Evolutionary conservation across 768 basidiomycete species (phyloP).

Genomic region (Leccinum olivaceopallidum): DNA sequence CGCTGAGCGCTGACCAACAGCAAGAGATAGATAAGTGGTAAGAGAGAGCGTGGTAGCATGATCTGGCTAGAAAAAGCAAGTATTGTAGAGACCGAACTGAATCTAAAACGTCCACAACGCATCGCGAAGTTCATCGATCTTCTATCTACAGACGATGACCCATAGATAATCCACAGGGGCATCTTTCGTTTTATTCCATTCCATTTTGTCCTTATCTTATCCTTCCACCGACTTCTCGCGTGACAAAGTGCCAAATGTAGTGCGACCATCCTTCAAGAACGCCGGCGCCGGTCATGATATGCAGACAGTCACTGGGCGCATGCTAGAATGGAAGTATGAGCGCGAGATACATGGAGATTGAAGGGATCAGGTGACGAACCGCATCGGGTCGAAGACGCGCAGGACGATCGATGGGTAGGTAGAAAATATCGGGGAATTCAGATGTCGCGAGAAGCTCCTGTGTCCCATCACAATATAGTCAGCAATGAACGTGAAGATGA

Average conservation of each 20-base stretch:
- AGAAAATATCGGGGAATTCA: constrained; percentile 56
- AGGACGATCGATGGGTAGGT: constrained; percentile 60
- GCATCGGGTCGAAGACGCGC: constrained; percentile 64
- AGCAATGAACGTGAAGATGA: neutral
- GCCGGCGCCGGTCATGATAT: constrained; percentile 46
- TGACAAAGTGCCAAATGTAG: constrained; percentile 51
- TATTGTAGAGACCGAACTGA: neutral
- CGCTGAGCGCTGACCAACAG: neutral
- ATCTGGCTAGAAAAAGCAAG: neutral
- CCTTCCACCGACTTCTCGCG: constrained; percentile 35
- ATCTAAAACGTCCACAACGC: neutral
- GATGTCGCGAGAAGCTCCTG: constrained; percentile 44
- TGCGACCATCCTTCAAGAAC: constrained; percentile 54
- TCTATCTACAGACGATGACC: neutral
- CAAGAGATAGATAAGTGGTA: neutral
- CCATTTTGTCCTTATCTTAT: constrained; percentile 18
- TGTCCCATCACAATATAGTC: constrained; percentile 2
- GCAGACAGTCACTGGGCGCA: constrained; percentile 45
- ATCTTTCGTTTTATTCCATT: neutral
- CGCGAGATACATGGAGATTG: neutral
- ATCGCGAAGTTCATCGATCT: neutral
- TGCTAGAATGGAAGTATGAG: constrained; percentile 33
- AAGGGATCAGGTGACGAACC: constrained; percentile 37
- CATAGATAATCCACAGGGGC: neutral
- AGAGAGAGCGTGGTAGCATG: neutral